Evolutionary conservation across 2,329 filamentous ascomycete genomes (phyloP).

Genomic region (Phialocephala subalpina): DNA sequence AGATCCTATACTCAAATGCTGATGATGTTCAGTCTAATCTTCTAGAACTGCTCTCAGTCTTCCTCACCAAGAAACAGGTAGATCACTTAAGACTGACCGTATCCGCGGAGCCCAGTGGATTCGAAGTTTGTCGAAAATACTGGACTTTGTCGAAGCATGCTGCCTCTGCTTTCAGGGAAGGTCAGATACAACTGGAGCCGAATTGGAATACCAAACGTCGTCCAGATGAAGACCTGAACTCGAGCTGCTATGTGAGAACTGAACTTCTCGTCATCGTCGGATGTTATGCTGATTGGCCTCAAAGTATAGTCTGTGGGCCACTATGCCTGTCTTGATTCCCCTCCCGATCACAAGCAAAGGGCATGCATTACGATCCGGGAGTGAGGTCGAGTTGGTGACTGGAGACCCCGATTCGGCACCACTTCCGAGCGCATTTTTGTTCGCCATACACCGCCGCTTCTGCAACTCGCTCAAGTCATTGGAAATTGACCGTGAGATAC

Average conservation of each 20-base stretch:
- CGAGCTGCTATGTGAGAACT: neutral
- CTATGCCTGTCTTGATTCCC: neutral
- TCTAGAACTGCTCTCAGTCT: neutral
- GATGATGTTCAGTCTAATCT: neutral
- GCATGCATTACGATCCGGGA: constrained; percentile 5
- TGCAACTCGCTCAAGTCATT: constrained; percentile 14
- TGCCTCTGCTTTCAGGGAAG: neutral
- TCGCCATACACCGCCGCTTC: constrained; percentile 16
- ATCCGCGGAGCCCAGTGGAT: neutral
- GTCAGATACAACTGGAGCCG: neutral
- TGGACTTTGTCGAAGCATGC: neutral
- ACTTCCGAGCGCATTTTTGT: constrained; percentile 17
- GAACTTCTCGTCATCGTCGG: neutral
- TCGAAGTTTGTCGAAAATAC: neutral
- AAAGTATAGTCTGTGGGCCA: neutral
- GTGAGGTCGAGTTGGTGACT: neutral
- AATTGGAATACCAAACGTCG: neutral
- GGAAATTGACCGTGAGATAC: neutral
- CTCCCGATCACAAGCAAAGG: neutral
- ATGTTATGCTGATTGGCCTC: neutral
- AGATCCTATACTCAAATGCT: neutral
- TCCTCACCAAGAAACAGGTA: neutral
- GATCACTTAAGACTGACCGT: neutral
- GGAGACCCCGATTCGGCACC: neutral
- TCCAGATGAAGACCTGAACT: constrained; percentile 5